phyloP scores from a whole-genome alignment of 2,329 filamentous ascomycete species.

The Ceratocystis lukuohia region DNA sequence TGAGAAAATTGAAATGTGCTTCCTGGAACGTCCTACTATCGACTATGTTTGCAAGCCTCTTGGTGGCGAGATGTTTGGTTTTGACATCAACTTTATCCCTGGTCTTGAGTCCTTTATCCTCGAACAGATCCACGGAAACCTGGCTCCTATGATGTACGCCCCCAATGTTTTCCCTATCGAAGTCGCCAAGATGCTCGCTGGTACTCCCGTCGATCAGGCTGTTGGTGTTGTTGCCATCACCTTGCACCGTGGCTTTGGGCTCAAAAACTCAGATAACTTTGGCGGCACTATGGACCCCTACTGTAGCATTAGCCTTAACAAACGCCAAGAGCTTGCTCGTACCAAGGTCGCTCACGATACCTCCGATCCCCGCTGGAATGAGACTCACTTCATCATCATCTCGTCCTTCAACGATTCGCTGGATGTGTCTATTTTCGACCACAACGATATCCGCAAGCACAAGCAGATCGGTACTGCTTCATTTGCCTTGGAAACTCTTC shows the following conservation, averaged over 20 bases:
- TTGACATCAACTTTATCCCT: slow-evolving; percentile 98
- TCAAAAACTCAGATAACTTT: slow-evolving; percentile 94
- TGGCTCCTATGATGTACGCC: slow-evolving; percentile 94
- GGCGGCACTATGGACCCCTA: slow-evolving; percentile 87
- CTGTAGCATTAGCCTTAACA: slow-evolving; percentile 70
- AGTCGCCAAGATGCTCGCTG: slow-evolving; percentile 94
- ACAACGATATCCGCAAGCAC: slow-evolving; percentile 91
- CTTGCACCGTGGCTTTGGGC: slow-evolving; percentile 75
- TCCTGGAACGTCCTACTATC: slow-evolving; percentile 74
- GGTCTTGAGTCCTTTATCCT: slow-evolving; percentile 87
- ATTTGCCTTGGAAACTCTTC: slow-evolving; percentile 71
- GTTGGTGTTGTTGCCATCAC: slow-evolving; percentile 88
- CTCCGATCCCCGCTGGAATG: slow-evolving; percentile 82
- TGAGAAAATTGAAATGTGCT: slow-evolving; percentile 88
- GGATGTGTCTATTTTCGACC: slow-evolving; percentile 77
- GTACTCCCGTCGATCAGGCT: slow-evolving; percentile 85
- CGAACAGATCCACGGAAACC: slow-evolving; percentile 87
- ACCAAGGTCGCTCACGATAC: slow-evolving; percentile 83
- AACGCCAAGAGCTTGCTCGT: slow-evolving; percentile 63
- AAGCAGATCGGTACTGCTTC: slow-evolving; percentile 78
- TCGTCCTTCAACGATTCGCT: slow-evolving; percentile 81
- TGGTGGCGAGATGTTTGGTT: slow-evolving; percentile 86
- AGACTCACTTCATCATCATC: slow-evolving; percentile 90
- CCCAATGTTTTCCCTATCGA: slow-evolving; percentile 98
- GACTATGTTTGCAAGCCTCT: slow-evolving; percentile 98